These are phyloP conservation scores for Clarkia xantiana DNA, from an alignment of 345 rosid species.

Conservation along the genomic window DNA sequence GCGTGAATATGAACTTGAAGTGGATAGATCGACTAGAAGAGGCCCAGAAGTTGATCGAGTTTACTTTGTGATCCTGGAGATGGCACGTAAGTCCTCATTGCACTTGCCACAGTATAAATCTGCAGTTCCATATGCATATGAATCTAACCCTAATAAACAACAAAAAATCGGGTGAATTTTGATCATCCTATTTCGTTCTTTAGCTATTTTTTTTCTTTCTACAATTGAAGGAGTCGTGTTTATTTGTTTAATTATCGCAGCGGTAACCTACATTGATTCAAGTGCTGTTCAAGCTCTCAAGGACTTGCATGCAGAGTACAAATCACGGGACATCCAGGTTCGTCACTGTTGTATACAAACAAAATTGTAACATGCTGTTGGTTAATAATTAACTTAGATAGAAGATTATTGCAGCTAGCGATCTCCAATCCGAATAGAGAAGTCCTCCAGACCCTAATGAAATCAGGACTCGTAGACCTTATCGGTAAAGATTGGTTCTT, in stretches of 20 bases:
- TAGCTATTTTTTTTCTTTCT: no score
- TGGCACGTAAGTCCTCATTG: constrained; percentile 67
- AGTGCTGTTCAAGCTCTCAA: constrained; percentile 92
- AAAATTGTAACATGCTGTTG: neutral
- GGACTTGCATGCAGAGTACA: constrained; percentile 80
- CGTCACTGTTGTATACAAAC: neutral
- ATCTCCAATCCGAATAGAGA: constrained; percentile 81
- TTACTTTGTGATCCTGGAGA: constrained; percentile 73
- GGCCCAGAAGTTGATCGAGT: constrained; percentile 85
- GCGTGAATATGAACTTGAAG: constrained; percentile 75
- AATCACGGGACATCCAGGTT: constrained; percentile 75
- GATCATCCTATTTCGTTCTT: no score
- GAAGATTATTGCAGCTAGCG: constrained; percentile 49
- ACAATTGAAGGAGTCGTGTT: no score
- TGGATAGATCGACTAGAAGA: constrained; percentile 50
- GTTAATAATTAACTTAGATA: neutral
- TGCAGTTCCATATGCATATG: no score
- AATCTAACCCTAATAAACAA: no score
- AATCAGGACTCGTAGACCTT: constrained; percentile 57
- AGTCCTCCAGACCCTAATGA: constrained; percentile 62
- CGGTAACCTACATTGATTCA: constrained; percentile 77
- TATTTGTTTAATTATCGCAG: constrained; percentile 20
- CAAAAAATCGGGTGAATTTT: no score
- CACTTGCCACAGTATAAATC: neutral
- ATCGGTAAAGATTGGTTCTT: constrained; percentile 93